Evolutionary conservation across 83 land plant genomes (phyloP).

Genomic region (Larix sibirica): DNA sequence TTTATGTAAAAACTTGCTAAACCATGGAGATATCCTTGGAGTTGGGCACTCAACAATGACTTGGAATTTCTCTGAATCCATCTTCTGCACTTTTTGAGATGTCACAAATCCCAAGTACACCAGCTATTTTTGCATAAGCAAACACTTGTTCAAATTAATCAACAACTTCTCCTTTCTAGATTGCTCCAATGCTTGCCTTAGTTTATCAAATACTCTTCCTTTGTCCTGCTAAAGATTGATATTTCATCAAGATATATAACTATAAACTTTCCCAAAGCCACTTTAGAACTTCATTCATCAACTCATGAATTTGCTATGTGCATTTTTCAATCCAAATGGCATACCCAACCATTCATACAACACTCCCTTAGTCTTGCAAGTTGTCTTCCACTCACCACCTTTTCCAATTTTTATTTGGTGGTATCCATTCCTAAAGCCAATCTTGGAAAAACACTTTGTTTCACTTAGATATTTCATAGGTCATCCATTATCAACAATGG

Average conservation of each 20-base stretch:
- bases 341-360: neutral
- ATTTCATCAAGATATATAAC: neutral
- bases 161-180: neutral
- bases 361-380: neutral
- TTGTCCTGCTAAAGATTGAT: neutral
- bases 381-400: neutral
- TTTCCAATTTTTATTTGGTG: neutral
- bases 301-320: neutral
- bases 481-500: neutral
- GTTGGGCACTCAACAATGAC: neutral
- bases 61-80: neutral
- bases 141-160: neutral
- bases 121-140: neutral
- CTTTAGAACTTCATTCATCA: neutral
- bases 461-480: neutral
- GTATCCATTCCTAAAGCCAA: neutral
- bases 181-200: neutral
- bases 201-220: neutral
- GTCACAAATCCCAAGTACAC: neutral
- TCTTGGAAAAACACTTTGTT: neutral
- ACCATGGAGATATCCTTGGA: neutral
- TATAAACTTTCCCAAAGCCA: neutral
- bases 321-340: neutral
- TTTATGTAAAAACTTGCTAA: neutral
- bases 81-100: neutral